These are phyloP conservation scores for Coemansia pectinata DNA, from an alignment of 192 early-diverging fungal genomes.

Conservation along the genomic window DNA sequence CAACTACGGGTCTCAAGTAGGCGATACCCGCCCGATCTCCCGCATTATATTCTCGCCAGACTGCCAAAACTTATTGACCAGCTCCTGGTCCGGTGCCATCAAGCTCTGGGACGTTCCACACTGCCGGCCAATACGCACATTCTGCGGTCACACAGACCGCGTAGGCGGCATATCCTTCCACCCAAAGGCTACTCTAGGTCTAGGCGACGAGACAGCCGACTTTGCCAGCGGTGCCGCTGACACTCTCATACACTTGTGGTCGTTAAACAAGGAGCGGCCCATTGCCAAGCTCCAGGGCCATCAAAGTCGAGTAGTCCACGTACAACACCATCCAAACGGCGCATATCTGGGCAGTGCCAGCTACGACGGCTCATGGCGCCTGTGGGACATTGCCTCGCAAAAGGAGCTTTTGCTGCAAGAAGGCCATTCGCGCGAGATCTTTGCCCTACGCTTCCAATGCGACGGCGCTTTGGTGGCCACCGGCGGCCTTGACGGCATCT, in stretches of 20 bases:
- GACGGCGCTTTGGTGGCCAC: conserved; percentile 91
- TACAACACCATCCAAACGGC: conserved; percentile 91
- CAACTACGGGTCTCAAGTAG: conserved; percentile 80
- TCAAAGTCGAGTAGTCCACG: conserved; percentile 75
- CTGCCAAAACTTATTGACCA: conserved; percentile 73
- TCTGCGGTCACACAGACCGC: conserved; percentile 83
- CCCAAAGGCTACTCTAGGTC: conserved; percentile 68
- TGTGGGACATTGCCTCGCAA: conserved; percentile 87
- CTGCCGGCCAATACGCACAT: conserved; percentile 59
- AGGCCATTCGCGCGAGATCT: conserved; percentile 93
- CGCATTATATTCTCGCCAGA: conserved; percentile 81
- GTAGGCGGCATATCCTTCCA: conserved; percentile 90
- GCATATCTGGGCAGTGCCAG: conserved; percentile 70
- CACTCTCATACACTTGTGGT: conserved; percentile 78
- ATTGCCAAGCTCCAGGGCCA: conserved; percentile 81
- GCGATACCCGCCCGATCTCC: conserved; percentile 83
- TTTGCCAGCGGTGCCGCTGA: conserved; percentile 87
- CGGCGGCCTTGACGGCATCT: conserved; percentile 89
- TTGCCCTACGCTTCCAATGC: conserved; percentile 86
- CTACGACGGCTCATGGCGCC: conserved; percentile 88
- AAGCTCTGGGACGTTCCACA: conserved; percentile 88
- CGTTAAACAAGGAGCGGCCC: conserved; percentile 76
- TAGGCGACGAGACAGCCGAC: conserved; percentile 57
- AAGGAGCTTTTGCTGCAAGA: conserved; percentile 86
- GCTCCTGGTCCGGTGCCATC: conserved; percentile 80